phyloP scores from a whole-genome alignment of 108 stramenopile species.

The Cyclotella choctawhatcheeana region DNA sequence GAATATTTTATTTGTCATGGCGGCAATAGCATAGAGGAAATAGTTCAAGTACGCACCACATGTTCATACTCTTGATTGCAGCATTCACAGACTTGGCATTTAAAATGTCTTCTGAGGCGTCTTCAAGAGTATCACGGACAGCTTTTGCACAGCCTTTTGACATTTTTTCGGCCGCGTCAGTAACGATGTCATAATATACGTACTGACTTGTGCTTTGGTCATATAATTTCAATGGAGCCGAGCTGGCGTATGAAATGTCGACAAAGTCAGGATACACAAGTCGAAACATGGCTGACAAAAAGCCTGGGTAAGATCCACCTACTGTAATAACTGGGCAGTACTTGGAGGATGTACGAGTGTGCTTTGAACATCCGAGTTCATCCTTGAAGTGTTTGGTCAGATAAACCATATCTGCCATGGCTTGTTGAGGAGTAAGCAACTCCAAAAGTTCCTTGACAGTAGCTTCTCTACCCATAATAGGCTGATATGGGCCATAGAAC shows the following conservation, averaged over 20 bases:
- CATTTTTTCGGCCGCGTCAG: slow-evolving; percentile 56
- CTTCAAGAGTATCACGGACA: slow-evolving; percentile 42
- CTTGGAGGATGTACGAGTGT: slow-evolving; percentile 35
- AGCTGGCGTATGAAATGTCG: slow-evolving; percentile 70
- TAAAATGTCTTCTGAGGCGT: slow-evolving; percentile 34
- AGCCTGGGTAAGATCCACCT: slow-evolving; percentile 82
- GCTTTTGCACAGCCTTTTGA: slow-evolving; percentile 64
- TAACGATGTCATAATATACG: slow-evolving; percentile 74
- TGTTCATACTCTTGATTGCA: slow-evolving; percentile 40
- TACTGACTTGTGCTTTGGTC: slow-evolving; percentile 55
- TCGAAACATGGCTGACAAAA: slow-evolving; percentile 73
- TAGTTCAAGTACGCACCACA: too few species aligned
- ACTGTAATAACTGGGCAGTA: slow-evolving; percentile 86
- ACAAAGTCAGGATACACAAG: slow-evolving; percentile 66
- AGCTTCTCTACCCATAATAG: slow-evolving; percentile 44
- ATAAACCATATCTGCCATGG: slow-evolving; percentile 53
- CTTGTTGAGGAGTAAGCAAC: slow-evolving; percentile 70
- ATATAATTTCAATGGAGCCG: slow-evolving; percentile 76
- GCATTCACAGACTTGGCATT: slow-evolving; percentile 14
- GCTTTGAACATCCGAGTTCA: slow-evolving; percentile 50
- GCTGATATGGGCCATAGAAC: slow-evolving; percentile 80
- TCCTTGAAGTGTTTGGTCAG: slow-evolving; percentile 34
- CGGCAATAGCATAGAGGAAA: too few species aligned
- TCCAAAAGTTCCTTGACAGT: slow-evolving; percentile 29
- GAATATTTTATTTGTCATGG: too few species aligned